Conservation (phyloP, 192 early-diverging fungal species). For the Chytriomyces sp. region DNA sequence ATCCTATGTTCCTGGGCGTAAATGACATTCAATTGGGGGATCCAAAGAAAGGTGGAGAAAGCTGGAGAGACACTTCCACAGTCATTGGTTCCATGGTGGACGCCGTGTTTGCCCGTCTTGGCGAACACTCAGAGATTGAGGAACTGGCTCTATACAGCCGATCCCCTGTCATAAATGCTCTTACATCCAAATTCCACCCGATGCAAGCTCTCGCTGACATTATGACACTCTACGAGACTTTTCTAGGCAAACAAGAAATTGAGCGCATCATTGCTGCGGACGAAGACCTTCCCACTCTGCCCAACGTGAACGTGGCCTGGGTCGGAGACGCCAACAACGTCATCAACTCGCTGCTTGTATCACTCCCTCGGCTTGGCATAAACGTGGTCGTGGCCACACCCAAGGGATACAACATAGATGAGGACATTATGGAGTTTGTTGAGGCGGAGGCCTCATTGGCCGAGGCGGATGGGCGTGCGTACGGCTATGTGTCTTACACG, state of each 20-base stretch:
- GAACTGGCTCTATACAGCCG: constrained; percentile 81
- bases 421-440: constrained; percentile 71
- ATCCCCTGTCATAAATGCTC: constrained; percentile 94
- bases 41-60: constrained; percentile 75
- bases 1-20: constrained; percentile 91
- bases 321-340: constrained; percentile 99
- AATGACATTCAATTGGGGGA: constrained; percentile 93
- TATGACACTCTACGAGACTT: constrained; percentile 89
- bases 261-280: constrained; percentile 24
- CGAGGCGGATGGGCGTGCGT: constrained; percentile 32
- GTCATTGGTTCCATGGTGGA: constrained; percentile 97
- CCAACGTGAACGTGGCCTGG: constrained; percentile 85
- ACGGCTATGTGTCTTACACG: constrained; percentile 52
- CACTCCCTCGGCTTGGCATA: constrained; percentile 87
- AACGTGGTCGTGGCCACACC: constrained; percentile 84
- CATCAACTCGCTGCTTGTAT: constrained; percentile 84
- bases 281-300: constrained; percentile 55
- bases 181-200: constrained; percentile 94
- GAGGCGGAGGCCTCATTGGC: constrained; percentile 59
- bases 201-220: constrained; percentile 96
- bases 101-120: constrained; percentile 92
- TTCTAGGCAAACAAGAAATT: constrained; percentile 22
- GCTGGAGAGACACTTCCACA: constrained; percentile 82
- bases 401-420: constrained; percentile 73
- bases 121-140: constrained; percentile 87